Evolutionary conservation across 2,329 filamentous ascomycete genomes (phyloP).

Genomic region (Chaetomiaceae sp.): DNA sequence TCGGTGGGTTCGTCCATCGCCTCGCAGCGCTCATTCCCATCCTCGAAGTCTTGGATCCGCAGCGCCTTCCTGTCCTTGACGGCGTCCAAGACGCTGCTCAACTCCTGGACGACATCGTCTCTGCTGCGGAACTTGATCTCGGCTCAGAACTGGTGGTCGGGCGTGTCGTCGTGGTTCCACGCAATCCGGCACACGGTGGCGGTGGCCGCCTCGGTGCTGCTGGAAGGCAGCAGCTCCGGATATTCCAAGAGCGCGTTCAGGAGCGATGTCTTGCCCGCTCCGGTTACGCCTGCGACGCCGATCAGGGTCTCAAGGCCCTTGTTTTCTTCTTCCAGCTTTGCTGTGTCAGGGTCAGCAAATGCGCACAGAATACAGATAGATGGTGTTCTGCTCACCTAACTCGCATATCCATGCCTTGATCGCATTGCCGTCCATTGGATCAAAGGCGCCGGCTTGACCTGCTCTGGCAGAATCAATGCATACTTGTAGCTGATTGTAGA

Average conservation of each 20-base stretch:
- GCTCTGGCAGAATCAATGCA: background rate
- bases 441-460: background rate
- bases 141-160: slow-evolving; percentile 5
- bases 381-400: background rate
- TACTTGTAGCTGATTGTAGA: background rate
- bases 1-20: background rate
- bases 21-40: background rate
- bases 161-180: slow-evolving; percentile 8
- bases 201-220: slow-evolving; percentile 11
- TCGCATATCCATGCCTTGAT: background rate
- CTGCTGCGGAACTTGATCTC: slow-evolving; percentile 9
- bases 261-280: slow-evolving; percentile 16
- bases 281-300: slow-evolving; percentile 14
- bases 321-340: background rate
- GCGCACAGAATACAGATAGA: background rate
- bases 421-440: slow-evolving; percentile 2
- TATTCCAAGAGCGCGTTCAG: slow-evolving; percentile 11
- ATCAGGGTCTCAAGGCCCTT: slow-evolving; percentile 11
- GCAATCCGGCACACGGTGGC: slow-evolving; percentile 12
- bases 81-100: background rate
- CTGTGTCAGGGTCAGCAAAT: background rate
- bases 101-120: slow-evolving; percentile 9
- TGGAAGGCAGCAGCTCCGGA: slow-evolving; percentile 13
- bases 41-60: background rate
- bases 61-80: slow-evolving; percentile 5